phyloP scores from a whole-genome alignment of 1,139 yeast genomes.

The Geotrichum europaeum region DNA sequence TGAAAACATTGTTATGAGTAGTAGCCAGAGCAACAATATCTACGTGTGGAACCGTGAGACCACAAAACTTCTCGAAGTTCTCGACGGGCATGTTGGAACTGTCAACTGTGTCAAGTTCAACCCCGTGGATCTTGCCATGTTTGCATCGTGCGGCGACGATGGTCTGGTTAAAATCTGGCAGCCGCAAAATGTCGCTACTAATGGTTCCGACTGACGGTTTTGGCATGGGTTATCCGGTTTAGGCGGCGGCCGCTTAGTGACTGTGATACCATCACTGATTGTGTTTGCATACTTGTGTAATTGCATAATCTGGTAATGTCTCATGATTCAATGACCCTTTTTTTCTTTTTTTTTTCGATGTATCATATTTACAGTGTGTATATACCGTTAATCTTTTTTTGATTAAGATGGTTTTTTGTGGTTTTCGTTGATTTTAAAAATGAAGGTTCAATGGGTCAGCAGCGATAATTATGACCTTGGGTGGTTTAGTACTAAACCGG shows the following conservation, averaged over 20 bases:
- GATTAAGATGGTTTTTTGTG: too few species aligned
- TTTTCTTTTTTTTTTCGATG: too few species aligned
- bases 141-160: slow-evolving; percentile 73
- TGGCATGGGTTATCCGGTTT: background rate
- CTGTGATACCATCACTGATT: background rate
- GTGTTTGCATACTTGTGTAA: background rate
- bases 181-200: background rate
- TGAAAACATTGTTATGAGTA: slow-evolving; percentile 69
- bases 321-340: background rate
- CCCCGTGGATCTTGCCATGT: slow-evolving; percentile 44
- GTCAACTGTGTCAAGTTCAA: slow-evolving; percentile 76
- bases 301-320: background rate
- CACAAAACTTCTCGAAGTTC: slow-evolving; percentile 59
- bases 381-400: too few species aligned
- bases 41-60: slow-evolving; percentile 76
- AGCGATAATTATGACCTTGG: too few species aligned
- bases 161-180: slow-evolving; percentile 16
- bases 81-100: slow-evolving; percentile 60
- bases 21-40: slow-evolving; percentile 75
- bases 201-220: background rate
- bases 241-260: background rate
- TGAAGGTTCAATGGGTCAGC: too few species aligned
- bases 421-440: too few species aligned
- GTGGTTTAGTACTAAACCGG: too few species aligned
- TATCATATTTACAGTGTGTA: too few species aligned